phyloP scores from a whole-genome alignment of 305 asterid genomes.

The Withania somnifera region DNA sequence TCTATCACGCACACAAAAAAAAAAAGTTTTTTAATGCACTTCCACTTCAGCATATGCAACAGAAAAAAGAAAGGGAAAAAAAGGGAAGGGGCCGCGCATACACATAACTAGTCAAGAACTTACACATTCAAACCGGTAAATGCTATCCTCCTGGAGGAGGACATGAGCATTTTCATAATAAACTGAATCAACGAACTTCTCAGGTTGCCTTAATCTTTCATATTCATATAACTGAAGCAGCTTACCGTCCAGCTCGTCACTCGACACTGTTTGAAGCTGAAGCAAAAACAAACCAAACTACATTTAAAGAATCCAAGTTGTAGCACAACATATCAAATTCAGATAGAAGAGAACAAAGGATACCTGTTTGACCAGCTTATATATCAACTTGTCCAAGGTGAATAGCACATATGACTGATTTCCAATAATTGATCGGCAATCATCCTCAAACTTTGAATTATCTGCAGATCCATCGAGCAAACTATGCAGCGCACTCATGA shows the following conservation, averaged over 20 bases:
- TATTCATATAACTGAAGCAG: conserved; percentile 33
- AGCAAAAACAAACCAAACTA: background rate
- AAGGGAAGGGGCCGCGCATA: background rate
- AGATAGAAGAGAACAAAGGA: background rate
- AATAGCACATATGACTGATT: conserved; percentile 87
- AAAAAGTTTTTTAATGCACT: conserved; percentile 14
- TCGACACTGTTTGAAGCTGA: conserved; percentile 37
- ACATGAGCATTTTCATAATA: conserved; percentile 36
- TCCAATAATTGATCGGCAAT: conserved; percentile 86
- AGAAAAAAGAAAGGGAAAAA: background rate
- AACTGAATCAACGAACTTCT: conserved; percentile 28
- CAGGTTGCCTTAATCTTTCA: conserved; percentile 31
- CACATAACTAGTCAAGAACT: conserved; percentile 17
- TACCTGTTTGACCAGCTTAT: conserved; percentile 90
- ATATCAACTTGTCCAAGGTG: conserved; percentile 90
- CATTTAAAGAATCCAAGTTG: background rate
- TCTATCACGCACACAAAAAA: conserved; percentile 38
- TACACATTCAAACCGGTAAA: conserved; percentile 51
- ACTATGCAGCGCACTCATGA: conserved; percentile 74
- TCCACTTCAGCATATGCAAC: background rate
- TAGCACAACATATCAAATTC: background rate
- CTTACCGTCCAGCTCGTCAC: conserved; percentile 33
- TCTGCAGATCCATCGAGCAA: conserved; percentile 95
- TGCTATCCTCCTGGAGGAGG: conserved; percentile 30
- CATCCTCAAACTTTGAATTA: conserved; percentile 89